phyloP scores from a whole-genome alignment of 176 grass and related monocot genomes.

The Carex littledalei region DNA sequence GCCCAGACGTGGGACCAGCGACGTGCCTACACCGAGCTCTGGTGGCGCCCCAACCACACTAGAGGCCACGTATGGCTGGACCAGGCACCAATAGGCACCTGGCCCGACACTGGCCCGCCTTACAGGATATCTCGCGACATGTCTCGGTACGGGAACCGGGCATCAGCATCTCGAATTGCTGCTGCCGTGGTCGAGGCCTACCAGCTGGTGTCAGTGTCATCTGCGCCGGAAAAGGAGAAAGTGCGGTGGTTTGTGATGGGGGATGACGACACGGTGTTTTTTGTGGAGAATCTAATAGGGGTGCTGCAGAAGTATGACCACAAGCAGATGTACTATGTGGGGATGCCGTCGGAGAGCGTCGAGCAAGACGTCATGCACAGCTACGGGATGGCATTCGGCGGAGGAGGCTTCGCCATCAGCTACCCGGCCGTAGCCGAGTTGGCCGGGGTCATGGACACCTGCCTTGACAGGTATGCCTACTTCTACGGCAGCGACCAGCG shows the following conservation, averaged over 20 bases:
- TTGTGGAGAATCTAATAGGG: constrained; percentile 70
- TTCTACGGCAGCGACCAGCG: constrained; percentile 93
- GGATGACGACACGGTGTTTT: constrained; percentile 98
- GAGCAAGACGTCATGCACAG: constrained; percentile 90
- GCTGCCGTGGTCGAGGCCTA: constrained; percentile 70
- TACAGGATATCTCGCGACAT: constrained; percentile 61
- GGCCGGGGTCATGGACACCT: constrained; percentile 48
- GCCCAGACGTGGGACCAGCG: constrained; percentile 20
- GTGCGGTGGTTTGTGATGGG: constrained; percentile 92
- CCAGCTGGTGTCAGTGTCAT: constrained; percentile 16
- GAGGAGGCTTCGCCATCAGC: constrained; percentile 87
- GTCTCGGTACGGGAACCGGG: constrained; percentile 66
- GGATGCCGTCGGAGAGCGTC: constrained; percentile 90
- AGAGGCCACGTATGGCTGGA: constrained; percentile 93
- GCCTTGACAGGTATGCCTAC: constrained; percentile 54
- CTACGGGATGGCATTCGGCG: constrained; percentile 89
- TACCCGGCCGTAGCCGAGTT: constrained; percentile 65
- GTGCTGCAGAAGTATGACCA: constrained; percentile 91
- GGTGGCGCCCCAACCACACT: constrained; percentile 34
- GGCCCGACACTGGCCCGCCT: constrained; percentile 55
- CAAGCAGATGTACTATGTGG: constrained; percentile 84
- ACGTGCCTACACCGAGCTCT: constrained; percentile 18
- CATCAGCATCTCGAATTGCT: constrained; percentile 69
- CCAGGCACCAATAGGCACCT: constrained; percentile 30
- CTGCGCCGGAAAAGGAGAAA: constrained; percentile 2